phyloP scores from a whole-genome alignment of 1,139 yeast species.

The Yamadazyma taylorii region DNA sequence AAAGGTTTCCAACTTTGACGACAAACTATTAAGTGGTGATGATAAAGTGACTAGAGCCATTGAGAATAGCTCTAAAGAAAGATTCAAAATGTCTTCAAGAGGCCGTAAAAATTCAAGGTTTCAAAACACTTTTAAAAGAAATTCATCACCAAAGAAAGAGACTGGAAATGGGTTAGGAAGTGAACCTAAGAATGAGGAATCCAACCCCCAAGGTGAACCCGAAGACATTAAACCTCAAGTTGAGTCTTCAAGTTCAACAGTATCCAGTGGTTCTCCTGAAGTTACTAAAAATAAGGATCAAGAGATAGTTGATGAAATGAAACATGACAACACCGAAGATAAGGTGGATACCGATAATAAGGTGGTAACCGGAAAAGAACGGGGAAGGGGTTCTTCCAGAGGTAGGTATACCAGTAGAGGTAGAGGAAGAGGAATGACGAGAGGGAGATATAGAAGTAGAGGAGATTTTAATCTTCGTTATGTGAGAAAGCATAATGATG shows the following conservation, averaged over 20 bases:
- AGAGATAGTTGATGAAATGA: background rate
- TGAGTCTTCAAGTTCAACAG: too few species aligned
- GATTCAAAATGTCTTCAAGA: constrained; percentile 2
- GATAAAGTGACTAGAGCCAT: constrained; percentile 13
- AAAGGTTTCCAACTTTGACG: constrained; percentile 1
- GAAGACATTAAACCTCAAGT: background rate
- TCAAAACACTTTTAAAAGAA: background rate
- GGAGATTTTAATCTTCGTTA: constrained; percentile 25
- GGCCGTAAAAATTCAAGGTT: constrained; percentile 2
- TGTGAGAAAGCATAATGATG: constrained; percentile 21
- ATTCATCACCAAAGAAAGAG: constrained; percentile 2
- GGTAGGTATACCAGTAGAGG: constrained; percentile 17
- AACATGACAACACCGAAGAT: background rate
- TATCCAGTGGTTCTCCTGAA: too few species aligned
- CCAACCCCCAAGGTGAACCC: background rate
- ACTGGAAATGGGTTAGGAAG: background rate
- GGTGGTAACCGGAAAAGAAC: background rate
- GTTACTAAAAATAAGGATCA: too few species aligned
- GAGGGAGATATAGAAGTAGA: constrained; percentile 11
- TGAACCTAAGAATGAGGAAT: constrained; percentile 1
- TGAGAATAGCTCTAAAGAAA: constrained; percentile 11
- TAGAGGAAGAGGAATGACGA: constrained; percentile 22
- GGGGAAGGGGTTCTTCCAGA: constrained; percentile 9
- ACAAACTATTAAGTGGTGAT: constrained; percentile 7
- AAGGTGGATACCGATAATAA: too few species aligned